phyloP scores from a whole-genome alignment of 371 early-diverging fungal genomes.

The Actinomortierella wolfii region DNA sequence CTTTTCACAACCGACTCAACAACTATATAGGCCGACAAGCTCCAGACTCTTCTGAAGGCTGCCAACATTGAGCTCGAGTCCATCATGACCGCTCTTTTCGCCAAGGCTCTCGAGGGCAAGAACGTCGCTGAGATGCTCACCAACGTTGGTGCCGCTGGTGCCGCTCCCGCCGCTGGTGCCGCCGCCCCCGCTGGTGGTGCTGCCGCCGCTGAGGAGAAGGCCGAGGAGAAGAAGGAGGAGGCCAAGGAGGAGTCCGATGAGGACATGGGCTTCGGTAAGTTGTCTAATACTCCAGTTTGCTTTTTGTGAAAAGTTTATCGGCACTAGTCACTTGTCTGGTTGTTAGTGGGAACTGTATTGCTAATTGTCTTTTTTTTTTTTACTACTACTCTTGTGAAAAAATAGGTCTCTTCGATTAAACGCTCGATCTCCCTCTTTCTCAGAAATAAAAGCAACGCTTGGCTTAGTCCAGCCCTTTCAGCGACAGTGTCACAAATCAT shows the following conservation, averaged over 20 bases:
- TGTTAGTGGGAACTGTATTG: too few relatives aligned
- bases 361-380: conserved; percentile 2
- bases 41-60: conserved; percentile 88
- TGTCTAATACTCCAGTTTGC: neutral
- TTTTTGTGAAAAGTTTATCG: neutral
- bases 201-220: conserved; percentile 59
- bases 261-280: conserved; percentile 91
- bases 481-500: too few relatives aligned
- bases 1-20: conserved; percentile 3
- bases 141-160: conserved; percentile 90
- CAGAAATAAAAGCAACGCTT: conserved; percentile 32
- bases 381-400: neutral
- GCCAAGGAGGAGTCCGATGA: conserved; percentile 91
- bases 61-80: conserved; percentile 93
- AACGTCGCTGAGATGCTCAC: conserved; percentile 89
- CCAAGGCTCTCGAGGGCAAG: conserved; percentile 97
- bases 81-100: conserved; percentile 95
- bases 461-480: conserved; percentile 5
- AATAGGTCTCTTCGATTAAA: conserved; percentile 85
- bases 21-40: conserved; percentile 88
- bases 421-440: conserved; percentile 26
- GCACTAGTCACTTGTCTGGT: too few relatives aligned
- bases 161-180: conserved; percentile 68
- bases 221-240: conserved; percentile 73
- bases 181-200: conserved; percentile 58